Base-by-base conservation (phyloP, 331 rosid genomes). In the Acacia concinna region DNA sequence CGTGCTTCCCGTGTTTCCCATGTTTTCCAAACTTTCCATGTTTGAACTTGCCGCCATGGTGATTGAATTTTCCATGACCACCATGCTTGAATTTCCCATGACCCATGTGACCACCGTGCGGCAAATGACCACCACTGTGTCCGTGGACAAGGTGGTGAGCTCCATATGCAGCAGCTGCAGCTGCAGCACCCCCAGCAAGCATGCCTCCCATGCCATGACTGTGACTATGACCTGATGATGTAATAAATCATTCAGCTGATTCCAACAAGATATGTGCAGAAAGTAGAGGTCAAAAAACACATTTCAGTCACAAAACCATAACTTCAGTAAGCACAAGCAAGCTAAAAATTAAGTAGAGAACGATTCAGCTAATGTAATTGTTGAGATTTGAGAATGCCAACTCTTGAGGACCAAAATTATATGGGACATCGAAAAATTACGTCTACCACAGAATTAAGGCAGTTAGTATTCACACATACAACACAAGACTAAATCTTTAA, bases 121-220 rank as follows among this genome's bases (percentile, higher is more conserved):
- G 54, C n/a, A 13, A 17, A 0, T 40, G 68, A 43, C 68, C 76
- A 25, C 68, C 68, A 31, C 23, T 6, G 81, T 13, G 84, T 6
- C 49, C 52, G 1, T 51, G 59, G 27, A 11, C 25, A 4, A 66
- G 0, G 28, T 82, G 79, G 30, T 64, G 74, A 37, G 80, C 44
- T 12, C 89, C 89, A 15, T 75, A 82, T 35, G 84, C 84, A 9
- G 84, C 86, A 0, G 86, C 94, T 0, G 94, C 94, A 0, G 90
- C 89, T 0, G 94, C 94, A n/a, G 93, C 97, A 74, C 97, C 97
- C 20, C 94, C 97, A 41, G 92, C 92, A 59, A 93, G 68, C 85
- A 93, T 0, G 51, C 44, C 62, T 59, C 94, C 94, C 79, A 89
- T 77, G n/a, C 87, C 86, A 18, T 60, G 67, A 3, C 90, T 75